Conservation (phyloP, 805 yeast genomes). For the Teunomyces gatunensis region DNA sequence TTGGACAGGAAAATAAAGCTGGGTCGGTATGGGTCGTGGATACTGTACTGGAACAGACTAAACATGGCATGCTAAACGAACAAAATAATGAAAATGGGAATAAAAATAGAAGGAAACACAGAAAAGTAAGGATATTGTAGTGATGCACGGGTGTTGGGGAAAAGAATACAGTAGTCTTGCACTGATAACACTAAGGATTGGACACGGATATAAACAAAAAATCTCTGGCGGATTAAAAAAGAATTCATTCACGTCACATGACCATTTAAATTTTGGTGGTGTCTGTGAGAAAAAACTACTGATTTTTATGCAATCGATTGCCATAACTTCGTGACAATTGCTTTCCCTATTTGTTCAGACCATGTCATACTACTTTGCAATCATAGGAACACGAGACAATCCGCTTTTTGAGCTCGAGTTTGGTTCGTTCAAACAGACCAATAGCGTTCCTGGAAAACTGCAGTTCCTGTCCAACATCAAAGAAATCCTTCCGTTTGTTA, state of each 20-base stretch:
- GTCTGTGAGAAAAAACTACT: no score
- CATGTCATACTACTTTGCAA: conserved; percentile 79
- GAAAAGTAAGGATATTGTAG: not conserved
- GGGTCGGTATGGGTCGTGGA: conserved; percentile 32
- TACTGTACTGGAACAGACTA: conserved; percentile 4
- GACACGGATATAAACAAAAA: no score
- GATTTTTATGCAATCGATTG: no score
- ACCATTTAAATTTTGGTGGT: no score
- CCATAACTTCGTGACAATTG: not conserved
- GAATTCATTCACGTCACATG: no score
- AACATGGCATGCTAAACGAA: conserved; percentile 1
- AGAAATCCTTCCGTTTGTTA: conserved; percentile 83
- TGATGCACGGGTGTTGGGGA: no score
- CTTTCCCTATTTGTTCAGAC: not conserved
- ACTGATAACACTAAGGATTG: no score
- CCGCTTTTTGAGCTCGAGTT: conserved; percentile 89
- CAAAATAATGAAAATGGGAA: not conserved
- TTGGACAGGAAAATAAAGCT: conserved; percentile 39
- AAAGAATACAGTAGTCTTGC: no score
- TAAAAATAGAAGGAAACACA: not conserved
- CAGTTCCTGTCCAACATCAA: conserved; percentile 65
- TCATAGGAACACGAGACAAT: conserved; percentile 81
- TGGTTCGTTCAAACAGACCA: conserved; percentile 54
- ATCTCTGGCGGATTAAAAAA: no score
- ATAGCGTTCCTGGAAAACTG: conserved; percentile 44